phyloP scores from a whole-genome alignment of 441 rosid genomes.

The Geranium incanum region DNA sequence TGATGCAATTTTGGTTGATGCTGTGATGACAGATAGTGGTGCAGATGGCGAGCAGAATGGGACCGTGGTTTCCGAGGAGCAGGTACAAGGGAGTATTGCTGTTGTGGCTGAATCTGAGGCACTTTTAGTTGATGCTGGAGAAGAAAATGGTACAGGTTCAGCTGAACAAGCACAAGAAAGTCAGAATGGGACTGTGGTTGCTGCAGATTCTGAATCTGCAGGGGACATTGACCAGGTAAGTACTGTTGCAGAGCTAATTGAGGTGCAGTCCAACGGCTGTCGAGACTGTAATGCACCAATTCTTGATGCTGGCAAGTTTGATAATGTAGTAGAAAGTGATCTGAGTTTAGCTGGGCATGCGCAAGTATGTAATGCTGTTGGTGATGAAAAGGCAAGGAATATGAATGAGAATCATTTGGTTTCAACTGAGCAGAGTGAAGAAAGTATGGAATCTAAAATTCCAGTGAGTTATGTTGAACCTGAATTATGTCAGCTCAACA shows the following conservation, averaged over 20 bases:
- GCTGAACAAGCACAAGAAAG: not conserved
- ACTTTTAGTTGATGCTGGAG: not conserved
- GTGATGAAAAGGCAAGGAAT: constrained; percentile 5
- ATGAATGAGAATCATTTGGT: not conserved
- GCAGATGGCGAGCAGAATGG: constrained; percentile 1
- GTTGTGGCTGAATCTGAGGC: not conserved
- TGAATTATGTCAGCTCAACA: constrained; percentile 13
- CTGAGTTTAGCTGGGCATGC: not conserved
- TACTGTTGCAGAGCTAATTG: not conserved
- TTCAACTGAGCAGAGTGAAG: not conserved
- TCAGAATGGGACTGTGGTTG: constrained; percentile 7
- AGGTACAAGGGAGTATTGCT: not conserved
- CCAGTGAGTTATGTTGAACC: constrained; percentile 11
- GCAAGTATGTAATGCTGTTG: not conserved
- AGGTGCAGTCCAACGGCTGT: constrained; percentile 4
- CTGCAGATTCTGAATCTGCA: not conserved
- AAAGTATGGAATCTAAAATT: not conserved
- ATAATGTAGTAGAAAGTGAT: not conserved
- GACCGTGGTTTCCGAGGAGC: not conserved
- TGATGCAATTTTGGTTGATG: not conserved
- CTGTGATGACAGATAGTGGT: not conserved
- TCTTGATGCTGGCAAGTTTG: constrained; percentile 3
- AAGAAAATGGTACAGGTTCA: not conserved
- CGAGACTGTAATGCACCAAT: not conserved
- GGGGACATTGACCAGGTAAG: not conserved